Conservation (phyloP, 2,329 filamentous ascomycete species). For the Ceratocystis papillata region DNA sequence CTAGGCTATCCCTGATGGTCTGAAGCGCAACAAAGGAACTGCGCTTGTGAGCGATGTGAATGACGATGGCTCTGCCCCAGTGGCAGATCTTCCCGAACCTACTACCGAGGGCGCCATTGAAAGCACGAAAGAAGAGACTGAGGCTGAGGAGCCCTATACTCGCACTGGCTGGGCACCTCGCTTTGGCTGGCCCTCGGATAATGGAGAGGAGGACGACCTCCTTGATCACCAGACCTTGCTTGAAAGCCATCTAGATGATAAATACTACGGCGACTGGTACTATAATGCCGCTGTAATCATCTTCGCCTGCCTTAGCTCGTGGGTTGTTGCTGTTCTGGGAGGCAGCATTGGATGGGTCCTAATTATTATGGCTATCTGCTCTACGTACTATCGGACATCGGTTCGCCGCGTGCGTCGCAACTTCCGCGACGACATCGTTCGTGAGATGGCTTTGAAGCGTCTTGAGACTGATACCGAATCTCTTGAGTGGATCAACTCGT, state of each 20-base stretch:
- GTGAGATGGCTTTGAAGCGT: constrained; percentile 76
- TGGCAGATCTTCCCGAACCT: constrained; percentile 68
- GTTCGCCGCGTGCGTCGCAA: constrained; percentile 87
- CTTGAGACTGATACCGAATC: constrained; percentile 86
- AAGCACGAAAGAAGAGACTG: constrained; percentile 41
- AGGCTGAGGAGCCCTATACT: constrained; percentile 39
- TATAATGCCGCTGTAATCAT: constrained; percentile 91
- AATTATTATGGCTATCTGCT: constrained; percentile 81
- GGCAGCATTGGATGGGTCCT: constrained; percentile 90
- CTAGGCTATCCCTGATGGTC: constrained; percentile 52
- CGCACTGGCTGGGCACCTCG: constrained; percentile 78
- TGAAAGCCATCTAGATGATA: constrained; percentile 74
- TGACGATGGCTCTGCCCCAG: constrained; percentile 50
- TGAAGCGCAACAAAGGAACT: constrained; percentile 54
- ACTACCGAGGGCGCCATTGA: constrained; percentile 58
- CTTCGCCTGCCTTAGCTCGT: constrained; percentile 82
- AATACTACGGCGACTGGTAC: constrained; percentile 96
- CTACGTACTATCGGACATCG: constrained; percentile 94
- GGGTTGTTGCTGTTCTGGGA: constrained; percentile 79
- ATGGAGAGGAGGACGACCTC: constrained; percentile 53
- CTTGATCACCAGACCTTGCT: constrained; percentile 82
- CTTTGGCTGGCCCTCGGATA: constrained; percentile 59
- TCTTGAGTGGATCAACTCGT: constrained; percentile 98
- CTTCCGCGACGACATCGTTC: constrained; percentile 84
- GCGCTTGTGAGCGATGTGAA: constrained; percentile 71